Conservation (phyloP, 352 stramenopile species). For the Globisporangium sylvaticum region DNA sequence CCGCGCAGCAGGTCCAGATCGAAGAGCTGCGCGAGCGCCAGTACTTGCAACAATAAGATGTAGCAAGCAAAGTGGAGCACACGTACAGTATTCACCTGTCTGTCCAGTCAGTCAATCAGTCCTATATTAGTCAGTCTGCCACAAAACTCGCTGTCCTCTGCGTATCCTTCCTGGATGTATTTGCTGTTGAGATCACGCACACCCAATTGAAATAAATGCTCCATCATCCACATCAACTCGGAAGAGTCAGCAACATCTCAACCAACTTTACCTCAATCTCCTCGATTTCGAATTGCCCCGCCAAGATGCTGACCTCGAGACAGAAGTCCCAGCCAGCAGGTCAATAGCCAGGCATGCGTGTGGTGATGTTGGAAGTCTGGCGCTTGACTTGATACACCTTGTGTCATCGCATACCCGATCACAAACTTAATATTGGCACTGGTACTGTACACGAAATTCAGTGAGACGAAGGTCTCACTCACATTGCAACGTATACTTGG, state of each 20-base stretch:
- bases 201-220: background rate
- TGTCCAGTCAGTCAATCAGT: background rate
- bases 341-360: no score
- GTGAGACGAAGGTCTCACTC: no score
- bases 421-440: no score
- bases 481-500: no score
- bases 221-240: background rate
- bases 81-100: background rate
- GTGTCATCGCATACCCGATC: no score
- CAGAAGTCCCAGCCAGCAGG: background rate
- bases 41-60: background rate
- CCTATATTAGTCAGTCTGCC: background rate
- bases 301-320: background rate
- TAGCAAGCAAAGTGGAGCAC: background rate
- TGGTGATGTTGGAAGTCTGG: no score
- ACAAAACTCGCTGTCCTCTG: background rate
- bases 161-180: no score
- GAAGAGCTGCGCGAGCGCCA: constrained; percentile 25
- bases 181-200: background rate
- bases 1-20: constrained; percentile 24
- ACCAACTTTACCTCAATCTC: no score
- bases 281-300: background rate
- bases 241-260: background rate
- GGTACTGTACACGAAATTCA: no score
- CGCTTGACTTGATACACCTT: no score